Evolutionary conservation across 129 eudicot species (phyloP), one percentile per base, ranked within the genome.

Genomic region (Flaveria trinervia): DNA sequence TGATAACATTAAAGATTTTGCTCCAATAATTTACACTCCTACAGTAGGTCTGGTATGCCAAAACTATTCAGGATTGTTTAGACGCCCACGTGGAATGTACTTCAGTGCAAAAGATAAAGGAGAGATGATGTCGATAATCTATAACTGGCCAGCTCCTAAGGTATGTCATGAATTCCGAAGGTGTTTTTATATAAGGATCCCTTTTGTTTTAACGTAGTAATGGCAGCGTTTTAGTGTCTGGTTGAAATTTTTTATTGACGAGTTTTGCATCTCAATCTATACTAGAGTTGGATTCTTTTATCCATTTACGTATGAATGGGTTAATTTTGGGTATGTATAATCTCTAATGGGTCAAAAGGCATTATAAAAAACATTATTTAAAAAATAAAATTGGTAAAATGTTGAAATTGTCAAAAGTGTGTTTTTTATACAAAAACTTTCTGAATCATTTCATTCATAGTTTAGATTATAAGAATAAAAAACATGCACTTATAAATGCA

Each of bases 21-120:
- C 99, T 75, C 99, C 99, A 52, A 80, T 92, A 74, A 92, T 95
- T 78, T 95, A 95, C 84, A 95, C 99, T 72, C 99, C 99, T 52
- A 95, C 99, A 16, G 99, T 95, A 15, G 99, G 99, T 77, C 74
- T 95, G 84, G 99, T 95, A 17, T 95, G 99, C 83, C 99, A 95
- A 88, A 95, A 95, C 87, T 95, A 95, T 81, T 95, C 97, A 65
- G 99, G 99, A 64, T 83, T 95, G 84, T 91, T 95, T 85, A 87
- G 99, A 81, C 96, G 99, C 33, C 99, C 99, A 45, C 97, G 99
- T 79, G 99, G 99, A 76, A 95, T 95, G 99, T 95, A 95, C 83
- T 95, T 95, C 89, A 95, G 99, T 84, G 99, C 99, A 45, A 95
- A 92, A 84, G 99, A 95, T 84, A 95, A 83, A 79, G 99, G 99